These are phyloP conservation scores for Beauveria rudraprayagi DNA, from an alignment of 2,329 filamentous ascomycete species.

Conservation along the genomic window DNA sequence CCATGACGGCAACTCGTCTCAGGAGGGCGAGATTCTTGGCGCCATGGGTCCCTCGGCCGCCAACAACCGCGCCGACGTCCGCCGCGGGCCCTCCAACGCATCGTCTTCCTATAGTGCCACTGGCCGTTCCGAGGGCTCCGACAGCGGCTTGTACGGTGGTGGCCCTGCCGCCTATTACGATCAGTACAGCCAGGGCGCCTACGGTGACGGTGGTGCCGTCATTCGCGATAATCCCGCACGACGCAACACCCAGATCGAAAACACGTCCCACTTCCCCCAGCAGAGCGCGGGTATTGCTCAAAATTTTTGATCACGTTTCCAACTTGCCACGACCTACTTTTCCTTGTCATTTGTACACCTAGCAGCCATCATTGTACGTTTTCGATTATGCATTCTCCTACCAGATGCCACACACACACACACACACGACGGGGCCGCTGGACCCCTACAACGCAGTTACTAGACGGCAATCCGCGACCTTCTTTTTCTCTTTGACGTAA, in stretches of 20 bases:
- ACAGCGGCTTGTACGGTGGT: constrained; percentile 40
- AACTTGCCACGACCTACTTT: constrained; percentile 14
- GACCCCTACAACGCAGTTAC: background rate
- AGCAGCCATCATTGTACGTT: background rate
- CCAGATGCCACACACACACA: background rate
- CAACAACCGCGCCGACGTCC: constrained; percentile 64
- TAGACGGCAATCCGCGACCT: background rate
- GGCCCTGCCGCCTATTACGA: constrained; percentile 45
- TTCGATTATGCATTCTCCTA: background rate
- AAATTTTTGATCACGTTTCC: constrained; percentile 62
- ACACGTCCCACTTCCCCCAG: constrained; percentile 78
- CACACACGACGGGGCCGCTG: background rate
- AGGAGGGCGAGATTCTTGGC: constrained; percentile 76
- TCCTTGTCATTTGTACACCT: constrained; percentile 6
- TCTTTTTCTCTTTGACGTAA: background rate
- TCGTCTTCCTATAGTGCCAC: constrained; percentile 90
- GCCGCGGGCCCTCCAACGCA: constrained; percentile 86
- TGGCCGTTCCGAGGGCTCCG: constrained; percentile 63
- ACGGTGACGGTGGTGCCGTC: constrained; percentile 48
- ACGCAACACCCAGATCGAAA: constrained; percentile 92
- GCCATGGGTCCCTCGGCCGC: constrained; percentile 68
- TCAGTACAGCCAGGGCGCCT: constrained; percentile 50
- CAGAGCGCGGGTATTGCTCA: constrained; percentile 93
- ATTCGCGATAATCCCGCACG: constrained; percentile 90
- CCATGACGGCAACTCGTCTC: constrained; percentile 45